phyloP scores from a whole-genome alignment of 371 early-diverging fungal species.

The Lichtheimia ramosa region DNA sequence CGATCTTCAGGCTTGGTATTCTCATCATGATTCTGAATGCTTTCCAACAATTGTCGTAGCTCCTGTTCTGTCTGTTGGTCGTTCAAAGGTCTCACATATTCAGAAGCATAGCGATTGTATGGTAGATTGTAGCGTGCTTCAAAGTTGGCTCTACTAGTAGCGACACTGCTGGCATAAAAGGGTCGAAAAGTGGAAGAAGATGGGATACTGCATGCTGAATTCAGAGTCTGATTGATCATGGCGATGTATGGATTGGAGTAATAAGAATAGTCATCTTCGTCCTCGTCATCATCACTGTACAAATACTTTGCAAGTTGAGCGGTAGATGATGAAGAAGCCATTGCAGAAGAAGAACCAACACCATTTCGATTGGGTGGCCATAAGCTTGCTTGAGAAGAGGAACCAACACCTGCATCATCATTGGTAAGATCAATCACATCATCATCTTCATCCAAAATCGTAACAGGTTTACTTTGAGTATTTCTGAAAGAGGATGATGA shows the following conservation, averaged over 20 bases:
- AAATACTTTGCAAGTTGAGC: no score
- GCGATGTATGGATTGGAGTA: no score
- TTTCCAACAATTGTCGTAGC: conserved; percentile 43
- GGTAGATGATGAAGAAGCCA: neutral
- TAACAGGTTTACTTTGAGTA: neutral
- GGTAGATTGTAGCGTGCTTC: neutral
- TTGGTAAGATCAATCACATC: conserved; percentile 18
- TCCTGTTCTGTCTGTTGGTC: conserved; percentile 32
- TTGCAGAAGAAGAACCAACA: no score
- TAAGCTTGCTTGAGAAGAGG: neutral
- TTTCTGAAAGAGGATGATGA: neutral
- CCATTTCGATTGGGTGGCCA: no score
- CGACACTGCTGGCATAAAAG: neutral
- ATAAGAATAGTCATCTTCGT: no score
- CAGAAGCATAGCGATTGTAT: neutral
- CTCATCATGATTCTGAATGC: conserved; percentile 32
- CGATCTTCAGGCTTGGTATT: conserved; percentile 44
- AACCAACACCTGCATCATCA: neutral
- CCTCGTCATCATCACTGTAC: no score
- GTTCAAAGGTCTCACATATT: neutral
- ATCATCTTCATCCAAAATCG: conserved; percentile 7
- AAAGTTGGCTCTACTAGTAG: neutral
- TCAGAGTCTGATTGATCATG: neutral
- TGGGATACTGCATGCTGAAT: neutral
- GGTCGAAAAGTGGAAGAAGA: neutral